phyloP scores from a whole-genome alignment of 139 green algal genomes.

The Edaphochlamys debaryana region DNA sequence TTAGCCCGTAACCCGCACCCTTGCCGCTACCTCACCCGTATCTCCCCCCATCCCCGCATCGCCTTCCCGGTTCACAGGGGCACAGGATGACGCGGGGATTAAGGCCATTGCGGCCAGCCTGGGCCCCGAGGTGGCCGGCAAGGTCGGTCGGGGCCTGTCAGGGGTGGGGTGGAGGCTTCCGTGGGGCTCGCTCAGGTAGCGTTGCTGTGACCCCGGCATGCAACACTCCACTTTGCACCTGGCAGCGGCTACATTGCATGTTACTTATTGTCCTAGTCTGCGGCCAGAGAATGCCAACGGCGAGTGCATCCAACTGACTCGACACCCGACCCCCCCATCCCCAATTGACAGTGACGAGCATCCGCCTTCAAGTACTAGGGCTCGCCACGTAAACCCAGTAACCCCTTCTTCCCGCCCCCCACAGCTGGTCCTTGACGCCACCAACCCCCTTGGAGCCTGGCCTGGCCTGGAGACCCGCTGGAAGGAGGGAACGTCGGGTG shows the following conservation, averaged over 20 bases:
- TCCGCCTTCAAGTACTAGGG: background rate
- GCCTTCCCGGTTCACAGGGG: background rate
- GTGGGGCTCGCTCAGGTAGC: no score
- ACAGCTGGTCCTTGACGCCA: conserved; percentile 45
- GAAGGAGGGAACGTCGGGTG: conserved; percentile 32
- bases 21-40: background rate
- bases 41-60: background rate
- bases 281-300: no score
- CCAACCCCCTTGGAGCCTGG: conserved; percentile 36
- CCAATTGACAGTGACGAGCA: no score
- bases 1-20: background rate
- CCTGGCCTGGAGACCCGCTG: conserved; percentile 37
- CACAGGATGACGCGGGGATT: background rate
- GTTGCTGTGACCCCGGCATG: no score
- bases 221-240: background rate
- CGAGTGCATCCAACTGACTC: no score
- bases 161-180: background rate
- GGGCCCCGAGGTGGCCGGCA: conserved; percentile 22
- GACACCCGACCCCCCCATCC: no score
- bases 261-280: no score
- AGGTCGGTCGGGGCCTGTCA: background rate
- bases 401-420: no score
- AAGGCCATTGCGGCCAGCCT: background rate
- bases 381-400: background rate
- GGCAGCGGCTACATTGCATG: no score